A percentile compares a stretch with the other conserved stretches of the same genome.
Conservation (phyloP, 1,284 basidiomycete genomes). For the Ganoderma resinaceum region DNA sequence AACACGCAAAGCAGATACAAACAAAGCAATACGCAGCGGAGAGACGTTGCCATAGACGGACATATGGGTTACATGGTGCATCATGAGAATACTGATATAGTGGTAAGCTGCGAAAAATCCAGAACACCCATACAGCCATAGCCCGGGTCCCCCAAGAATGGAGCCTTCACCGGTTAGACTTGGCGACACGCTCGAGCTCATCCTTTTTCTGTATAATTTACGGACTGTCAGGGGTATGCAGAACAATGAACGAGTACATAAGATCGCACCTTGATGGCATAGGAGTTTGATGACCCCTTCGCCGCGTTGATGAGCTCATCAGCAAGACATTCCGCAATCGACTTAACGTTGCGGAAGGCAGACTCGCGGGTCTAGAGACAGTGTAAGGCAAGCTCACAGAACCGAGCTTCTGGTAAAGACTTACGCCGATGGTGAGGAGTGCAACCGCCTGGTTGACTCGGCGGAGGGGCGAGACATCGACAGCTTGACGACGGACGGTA, state of each 20-base stretch:
- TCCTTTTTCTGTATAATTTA: constrained; percentile 77
- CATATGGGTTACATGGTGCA: constrained; percentile 43
- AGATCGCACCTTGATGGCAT: constrained; percentile 92
- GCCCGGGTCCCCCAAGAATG: constrained; percentile 30
- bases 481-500: constrained; percentile 99
- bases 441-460: constrained; percentile 98
- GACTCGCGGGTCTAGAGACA: constrained; percentile 90
- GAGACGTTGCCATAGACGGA: constrained; percentile 39
- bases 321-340: constrained; percentile 97
- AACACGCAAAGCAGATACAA: constrained; percentile 23
- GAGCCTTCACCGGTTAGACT: constrained; percentile 92
- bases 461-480: constrained; percentile 98
- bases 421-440: constrained; percentile 94
- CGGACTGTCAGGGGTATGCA: neutral
- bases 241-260: constrained; percentile 4
- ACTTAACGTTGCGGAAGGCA: constrained; percentile 99
- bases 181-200: constrained; percentile 99
- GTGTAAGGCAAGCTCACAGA: constrained; percentile 10
- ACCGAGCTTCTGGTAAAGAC: constrained; percentile 37
- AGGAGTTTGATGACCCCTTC: constrained; percentile 99
- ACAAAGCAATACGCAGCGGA: constrained; percentile 32
- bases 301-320: constrained; percentile 99
- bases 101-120: constrained; percentile 35
- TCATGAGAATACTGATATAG: constrained; percentile 39
- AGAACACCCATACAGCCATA: constrained; percentile 41